phyloP scores from a whole-genome alignment of 2,329 filamentous ascomycete species.

The Monosporascus sp. region DNA sequence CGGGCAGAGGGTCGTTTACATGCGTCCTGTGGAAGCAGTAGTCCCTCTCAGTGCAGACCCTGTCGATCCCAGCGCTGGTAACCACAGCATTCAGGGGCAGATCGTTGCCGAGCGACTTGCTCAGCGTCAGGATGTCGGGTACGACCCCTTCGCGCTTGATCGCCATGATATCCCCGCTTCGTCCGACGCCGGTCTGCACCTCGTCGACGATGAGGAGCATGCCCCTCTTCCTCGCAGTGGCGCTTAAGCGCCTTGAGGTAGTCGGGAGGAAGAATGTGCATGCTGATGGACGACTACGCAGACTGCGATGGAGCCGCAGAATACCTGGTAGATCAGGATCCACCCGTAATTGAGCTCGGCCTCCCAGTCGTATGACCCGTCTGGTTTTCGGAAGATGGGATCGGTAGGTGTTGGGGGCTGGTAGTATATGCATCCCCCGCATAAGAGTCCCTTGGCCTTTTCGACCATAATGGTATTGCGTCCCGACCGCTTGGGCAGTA shows the following conservation, averaged over 20 bases:
- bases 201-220: constrained; percentile 61
- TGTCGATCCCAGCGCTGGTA: constrained; percentile 49
- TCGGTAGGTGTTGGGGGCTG: constrained; percentile 56
- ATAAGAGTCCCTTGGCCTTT: constrained; percentile 43
- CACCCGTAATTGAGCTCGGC: constrained; percentile 60
- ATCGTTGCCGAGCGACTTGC: constrained; percentile 58
- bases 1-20: constrained; percentile 56
- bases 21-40: constrained; percentile 59
- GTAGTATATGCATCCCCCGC: constrained; percentile 54
- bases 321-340: constrained; percentile 54
- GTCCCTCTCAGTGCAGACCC: constrained; percentile 39
- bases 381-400: constrained; percentile 53
- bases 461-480: constrained; percentile 52
- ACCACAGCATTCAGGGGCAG: constrained; percentile 54
- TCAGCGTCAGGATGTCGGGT: constrained; percentile 56
- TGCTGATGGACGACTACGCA: constrained; percentile 57
- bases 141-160: constrained; percentile 49
- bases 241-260: constrained; percentile 53
- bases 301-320: constrained; percentile 57
- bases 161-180: constrained; percentile 55
- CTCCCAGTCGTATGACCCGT: constrained; percentile 62
- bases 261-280: constrained; percentile 53
- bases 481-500: constrained; percentile 48
- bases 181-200: constrained; percentile 55
- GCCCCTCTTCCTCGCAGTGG: constrained; percentile 48